Percentiles rank a stretch among this genome's conserved stretches.
Evolutionary conservation across 352 stramenopile species (phyloP).

Genomic region (Phytopythium vexans): DNA sequence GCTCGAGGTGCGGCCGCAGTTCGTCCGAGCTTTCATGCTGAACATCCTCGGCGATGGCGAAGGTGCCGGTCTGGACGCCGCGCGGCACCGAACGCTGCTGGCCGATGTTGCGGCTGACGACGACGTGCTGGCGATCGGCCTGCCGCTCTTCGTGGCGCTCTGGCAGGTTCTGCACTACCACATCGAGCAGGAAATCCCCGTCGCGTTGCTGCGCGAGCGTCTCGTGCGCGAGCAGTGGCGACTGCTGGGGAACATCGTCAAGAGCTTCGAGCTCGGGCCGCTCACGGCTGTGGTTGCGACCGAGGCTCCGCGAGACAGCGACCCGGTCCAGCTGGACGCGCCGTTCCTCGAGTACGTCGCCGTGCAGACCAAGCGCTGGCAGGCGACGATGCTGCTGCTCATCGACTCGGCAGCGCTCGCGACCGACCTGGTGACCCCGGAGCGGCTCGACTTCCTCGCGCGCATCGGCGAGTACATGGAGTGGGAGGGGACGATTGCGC

Average conservation of each 20-base stretch:
- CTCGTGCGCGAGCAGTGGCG: slow-evolving; percentile 60
- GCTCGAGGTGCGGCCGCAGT: slow-evolving; percentile 53
- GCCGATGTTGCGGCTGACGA: slow-evolving; percentile 46
- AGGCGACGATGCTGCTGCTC: slow-evolving; percentile 75
- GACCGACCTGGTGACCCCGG: slow-evolving; percentile 52
- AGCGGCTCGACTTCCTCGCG: slow-evolving; percentile 55
- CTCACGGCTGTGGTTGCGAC: slow-evolving; percentile 6
- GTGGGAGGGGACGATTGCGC: slow-evolving; percentile 81
- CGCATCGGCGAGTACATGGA: slow-evolving; percentile 82
- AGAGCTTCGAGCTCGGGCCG: slow-evolving; percentile 48
- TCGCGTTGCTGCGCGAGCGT: slow-evolving; percentile 49
- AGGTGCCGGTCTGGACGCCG: not conserved
- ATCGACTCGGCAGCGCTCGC: slow-evolving; percentile 69
- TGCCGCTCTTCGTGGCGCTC: slow-evolving; percentile 72
- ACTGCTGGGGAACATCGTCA: slow-evolving; percentile 60
- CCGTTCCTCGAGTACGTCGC: slow-evolving; percentile 58
- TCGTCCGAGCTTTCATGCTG: slow-evolving; percentile 52
- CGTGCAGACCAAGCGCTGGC: slow-evolving; percentile 76
- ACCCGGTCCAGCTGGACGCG: slow-evolving; percentile 10
- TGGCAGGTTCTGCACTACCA: slow-evolving; percentile 86
- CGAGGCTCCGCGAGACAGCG: too few species aligned
- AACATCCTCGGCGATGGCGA: slow-evolving; percentile 37
- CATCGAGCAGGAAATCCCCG: slow-evolving; percentile 76
- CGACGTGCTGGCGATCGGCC: slow-evolving; percentile 62
- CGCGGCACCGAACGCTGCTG: slow-evolving; percentile 31